These are phyloP conservation scores for Cryptosporidium ubiquitum DNA, from an alignment of 169 alveolate genomes.

Conservation along the genomic window DNA sequence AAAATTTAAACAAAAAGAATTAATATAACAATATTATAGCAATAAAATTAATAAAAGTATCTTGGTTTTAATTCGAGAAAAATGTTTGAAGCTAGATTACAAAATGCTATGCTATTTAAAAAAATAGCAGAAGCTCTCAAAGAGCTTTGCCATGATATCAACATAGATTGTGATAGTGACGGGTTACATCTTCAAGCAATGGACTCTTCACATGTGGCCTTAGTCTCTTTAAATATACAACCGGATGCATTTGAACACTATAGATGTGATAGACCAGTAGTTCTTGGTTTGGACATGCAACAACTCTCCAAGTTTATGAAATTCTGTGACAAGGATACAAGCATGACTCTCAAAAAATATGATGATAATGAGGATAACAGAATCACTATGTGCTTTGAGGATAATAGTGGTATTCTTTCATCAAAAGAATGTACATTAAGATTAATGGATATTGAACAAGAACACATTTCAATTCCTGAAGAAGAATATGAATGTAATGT, in stretches of 20 bases:
- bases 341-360: constrained; percentile 62
- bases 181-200: constrained; percentile 91
- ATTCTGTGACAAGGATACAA: constrained; percentile 67
- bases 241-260: constrained; percentile 90
- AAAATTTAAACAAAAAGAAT: neutral
- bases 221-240: constrained; percentile 85
- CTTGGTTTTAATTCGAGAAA: constrained; percentile 48
- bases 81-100: constrained; percentile 92
- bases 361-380: constrained; percentile 78
- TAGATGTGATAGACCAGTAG: constrained; percentile 86
- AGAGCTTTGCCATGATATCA: constrained; percentile 89
- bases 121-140: constrained; percentile 91
- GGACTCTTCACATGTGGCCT: constrained; percentile 91
- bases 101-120: constrained; percentile 91
- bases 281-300: constrained; percentile 69
- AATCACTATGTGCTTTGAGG: constrained; percentile 83
- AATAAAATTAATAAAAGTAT: neutral
- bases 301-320: constrained; percentile 69
- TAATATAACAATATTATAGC: neutral
- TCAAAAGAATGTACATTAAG: constrained; percentile 82
- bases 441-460: constrained; percentile 84
- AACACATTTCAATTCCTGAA: constrained; percentile 85
- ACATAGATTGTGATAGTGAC: constrained; percentile 88
- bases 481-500: constrained; percentile 85
- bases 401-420: constrained; percentile 81